Evolutionary conservation across 73 alveolate species (phyloP), one percentile per base, ranked within the genome.

Genomic region (Symbiodinium pilosum): DNA sequence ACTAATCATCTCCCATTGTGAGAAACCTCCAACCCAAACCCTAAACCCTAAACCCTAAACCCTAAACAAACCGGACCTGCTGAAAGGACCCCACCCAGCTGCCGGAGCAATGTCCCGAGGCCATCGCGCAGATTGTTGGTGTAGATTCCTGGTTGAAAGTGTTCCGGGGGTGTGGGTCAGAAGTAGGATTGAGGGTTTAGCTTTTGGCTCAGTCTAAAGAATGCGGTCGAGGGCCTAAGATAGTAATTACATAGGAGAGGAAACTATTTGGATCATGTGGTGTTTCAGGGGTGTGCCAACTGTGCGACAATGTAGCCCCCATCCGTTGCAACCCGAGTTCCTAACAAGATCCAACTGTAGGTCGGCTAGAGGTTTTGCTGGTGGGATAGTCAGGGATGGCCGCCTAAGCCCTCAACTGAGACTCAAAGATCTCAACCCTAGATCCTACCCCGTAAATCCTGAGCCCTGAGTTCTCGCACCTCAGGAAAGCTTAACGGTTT

Each of bases 61-160:
- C 73, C 73, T 56, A 56, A 56, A 56, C 59, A 6, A 6, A 16
- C 6, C 6, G 26, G 36, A 11, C 75, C 26, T 11, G 32, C 75
- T 26, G 32, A 0, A 11, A 64, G 77, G 77, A 64, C 38, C 77
- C 77, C 43, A 43, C 28, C 6, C 54, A 32, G n/a, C 47, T 38
- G 1, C 20, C 87, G 3, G 87, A 69, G 34, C 30, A 28, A 5
- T 91, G 97, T 34, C 97, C 97, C 6, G 97, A 51, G 54, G 88
- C 87, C 77, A 83, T 91, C 51, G 38, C 26, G 40, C 52, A 91
- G 88, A 91, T 91, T 56, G 43, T 91, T 71, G 97, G 97, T 21
- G 34, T n/a, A 51, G 94, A 86, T 54, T 1, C 84, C 14, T 24
- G 36, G 51, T 43, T 34, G 71, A 18, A 8, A 64, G 6, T 16